Base-by-base conservation (phyloP, 345 rosid genomes). In the Kandelia obovata region DNA sequence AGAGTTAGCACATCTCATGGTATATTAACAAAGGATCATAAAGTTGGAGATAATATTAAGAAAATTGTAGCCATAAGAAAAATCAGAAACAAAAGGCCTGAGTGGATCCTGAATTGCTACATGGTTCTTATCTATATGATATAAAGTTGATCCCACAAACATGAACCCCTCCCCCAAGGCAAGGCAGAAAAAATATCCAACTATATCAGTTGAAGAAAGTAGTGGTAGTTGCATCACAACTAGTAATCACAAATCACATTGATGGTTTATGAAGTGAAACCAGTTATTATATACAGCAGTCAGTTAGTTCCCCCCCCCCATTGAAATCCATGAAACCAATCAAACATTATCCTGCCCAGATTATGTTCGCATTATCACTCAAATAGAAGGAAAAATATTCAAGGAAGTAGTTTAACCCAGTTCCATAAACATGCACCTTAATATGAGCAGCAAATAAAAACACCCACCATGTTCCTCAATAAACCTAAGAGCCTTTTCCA, bases 401-500 rank as follows among this genome's bases (percentile, higher is more conserved):
- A 68, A 71, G 64, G 35, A 67, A 43, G 60, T 21, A 35, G 7
- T 15, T 55, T 7, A 39, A 13, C 17, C 21, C 21, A 43, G 23
- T 67, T 47, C 47, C 16, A 27, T 19, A 28, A 66, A 43, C 15
- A 63, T 28, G 17, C 56, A 37, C 26, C 52, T 26, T 49, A 47
- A 53, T 16, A 16, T 28, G 15, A 19, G 15, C 34, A 53, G 11
- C 4, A 23, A 56, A 26, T 43, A 58, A 27, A 62, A 61, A 46
- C 75, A 78, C 86, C 73, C 83, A 92, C 99, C 99, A 66, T 90
- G 79, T 72, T 85, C 89, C 85, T 96, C 99, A 62, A 96, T 83
- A 78, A 86, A 96, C 74, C 84, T 83, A 68, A 96, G 96, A 70
- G 98, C 94, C 81, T 96, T 96, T 79, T 96, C 98, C 88, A 96